These are phyloP conservation scores for Gleditsia sinensis DNA, from an alignment of 306 rosid genomes.

Conservation along the genomic window DNA sequence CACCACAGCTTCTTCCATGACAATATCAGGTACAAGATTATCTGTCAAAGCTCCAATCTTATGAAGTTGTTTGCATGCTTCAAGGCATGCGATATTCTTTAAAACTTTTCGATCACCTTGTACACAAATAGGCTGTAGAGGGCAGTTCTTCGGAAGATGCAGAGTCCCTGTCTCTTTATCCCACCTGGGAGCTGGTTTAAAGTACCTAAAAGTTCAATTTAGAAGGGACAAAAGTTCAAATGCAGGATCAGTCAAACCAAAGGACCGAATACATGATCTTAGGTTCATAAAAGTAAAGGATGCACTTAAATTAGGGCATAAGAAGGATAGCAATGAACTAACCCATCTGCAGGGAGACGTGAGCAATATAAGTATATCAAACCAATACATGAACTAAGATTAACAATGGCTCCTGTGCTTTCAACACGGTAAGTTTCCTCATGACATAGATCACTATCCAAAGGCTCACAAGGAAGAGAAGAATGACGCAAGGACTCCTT, in stretches of 20 bases:
- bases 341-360: constrained; percentile 89
- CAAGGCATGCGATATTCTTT: constrained; percentile 80
- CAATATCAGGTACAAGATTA: constrained; percentile 70
- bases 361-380: constrained; percentile 81
- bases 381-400: constrained; percentile 66
- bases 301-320: constrained; percentile 1
- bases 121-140: constrained; percentile 50
- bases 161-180: constrained; percentile 52
- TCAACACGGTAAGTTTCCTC: constrained; percentile 61
- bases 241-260: constrained; percentile 5
- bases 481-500: constrained; percentile 66
- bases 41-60: constrained; percentile 78
- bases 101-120: constrained; percentile 48
- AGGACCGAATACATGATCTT: neutral
- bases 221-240: constrained; percentile 8
- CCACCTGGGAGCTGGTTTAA: constrained; percentile 86
- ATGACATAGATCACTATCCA: constrained; percentile 42
- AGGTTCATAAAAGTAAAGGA: constrained; percentile 13
- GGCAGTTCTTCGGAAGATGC: constrained; percentile 83
- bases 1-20: constrained; percentile 57
- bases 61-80: constrained; percentile 91
- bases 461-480: constrained; percentile 54
- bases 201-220: constrained; percentile 57
- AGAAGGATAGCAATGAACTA: constrained; percentile 32
- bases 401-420: constrained; percentile 72